These are phyloP conservation scores for Colletotrichum tamarilloi DNA, from an alignment of 2,329 filamentous ascomycete species.

Conservation along the genomic window DNA sequence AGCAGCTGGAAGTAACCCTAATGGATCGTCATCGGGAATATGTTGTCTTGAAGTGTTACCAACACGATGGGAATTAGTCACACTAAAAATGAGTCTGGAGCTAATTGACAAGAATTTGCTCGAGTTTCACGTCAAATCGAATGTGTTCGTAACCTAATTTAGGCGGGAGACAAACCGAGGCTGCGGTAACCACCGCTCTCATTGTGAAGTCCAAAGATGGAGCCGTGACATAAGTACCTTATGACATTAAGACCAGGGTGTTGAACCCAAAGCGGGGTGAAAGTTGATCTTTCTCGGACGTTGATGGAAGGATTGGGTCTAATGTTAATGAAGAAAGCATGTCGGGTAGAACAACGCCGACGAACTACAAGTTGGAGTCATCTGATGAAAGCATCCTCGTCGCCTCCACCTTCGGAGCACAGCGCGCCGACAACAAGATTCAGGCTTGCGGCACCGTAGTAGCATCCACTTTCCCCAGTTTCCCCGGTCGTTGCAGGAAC, in stretches of 20 bases:
- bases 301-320: not conserved
- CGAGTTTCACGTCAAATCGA: too few species aligned
- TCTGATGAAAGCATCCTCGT: not conserved
- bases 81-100: too few species aligned
- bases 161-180: not conserved
- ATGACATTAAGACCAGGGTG: not conserved
- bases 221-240: not conserved
- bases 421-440: not conserved
- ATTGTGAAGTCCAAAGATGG: not conserved
- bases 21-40: too few species aligned
- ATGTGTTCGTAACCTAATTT: not conserved
- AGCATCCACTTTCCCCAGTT: conserved; percentile 15
- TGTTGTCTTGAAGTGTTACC: too few species aligned
- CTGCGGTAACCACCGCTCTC: not conserved
- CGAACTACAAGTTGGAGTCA: not conserved
- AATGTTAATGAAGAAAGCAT: not conserved
- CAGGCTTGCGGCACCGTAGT: not conserved
- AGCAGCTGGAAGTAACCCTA: too few species aligned
- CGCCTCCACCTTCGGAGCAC: conserved; percentile 14
- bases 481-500: not conserved
- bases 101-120: too few species aligned
- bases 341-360: not conserved
- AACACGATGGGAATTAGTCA: too few species aligned
- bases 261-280: not conserved
- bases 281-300: not conserved